Base-by-base conservation (phyloP, 2,329 filamentous ascomycete genomes). In the Fusarium guadeloupense region DNA sequence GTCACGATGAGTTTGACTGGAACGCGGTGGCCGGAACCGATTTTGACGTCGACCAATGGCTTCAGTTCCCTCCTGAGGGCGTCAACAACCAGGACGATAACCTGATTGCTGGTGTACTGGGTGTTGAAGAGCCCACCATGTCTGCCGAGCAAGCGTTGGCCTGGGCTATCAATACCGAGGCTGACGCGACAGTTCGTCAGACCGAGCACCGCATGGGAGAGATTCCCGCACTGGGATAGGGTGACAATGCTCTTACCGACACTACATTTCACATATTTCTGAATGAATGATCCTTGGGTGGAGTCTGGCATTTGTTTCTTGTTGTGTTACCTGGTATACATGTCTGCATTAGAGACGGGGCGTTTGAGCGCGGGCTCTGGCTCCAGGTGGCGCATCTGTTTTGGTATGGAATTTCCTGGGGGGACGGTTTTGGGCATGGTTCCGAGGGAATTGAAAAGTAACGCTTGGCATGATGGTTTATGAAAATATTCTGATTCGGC, bases 41-140 rank as follows among this genome's bases (percentile, higher is more conserved):
- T 57, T 80, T 85, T 54, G 83, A 86, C 50, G 83, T 85, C 47
- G 83, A 85, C 53, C 82, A 85, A 64, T 86, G 83, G 81, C 75
- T 86, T 19, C 81, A 86, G 55, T 86, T 85, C 59, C 83, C 83
- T 6, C 77, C 78, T 2, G 83, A 85, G 43, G 80, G 78, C 7
- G 76, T 76, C 10, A 78, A 75, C 54, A 74, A 72, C 30, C 66
- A 70, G 8, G 77, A 76, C n/a, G 77, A 77, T 21, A 71, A 71
- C 20, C 65, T 77, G 39, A 73, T 76, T 62, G 69, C 69, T 7
- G 72, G 70, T 6, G 67, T 77, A 20, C 73, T 77, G 45, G 67
- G 66, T 7, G 59, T 61, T 21, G 67, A 68, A 4, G 66, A 69
- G 30, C 64, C 64, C n/a, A 72, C 66, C 20, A 70, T 69, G 63